These are phyloP conservation scores for Eucalyptus tenuipes DNA, from an alignment of 345 rosid genomes.

Conservation along the genomic window DNA sequence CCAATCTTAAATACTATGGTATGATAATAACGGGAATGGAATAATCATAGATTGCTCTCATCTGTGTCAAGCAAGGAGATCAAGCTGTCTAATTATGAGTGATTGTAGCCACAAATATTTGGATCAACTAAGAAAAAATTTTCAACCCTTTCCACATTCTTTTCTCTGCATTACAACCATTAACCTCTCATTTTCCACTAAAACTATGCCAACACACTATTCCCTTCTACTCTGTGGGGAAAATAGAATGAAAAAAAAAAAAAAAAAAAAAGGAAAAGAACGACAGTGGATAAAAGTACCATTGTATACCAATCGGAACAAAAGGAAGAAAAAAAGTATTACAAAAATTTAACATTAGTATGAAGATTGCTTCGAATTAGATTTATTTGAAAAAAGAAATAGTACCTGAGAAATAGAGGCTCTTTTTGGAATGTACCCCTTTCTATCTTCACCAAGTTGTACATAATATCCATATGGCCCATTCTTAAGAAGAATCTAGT, in stretches of 20 bases:
- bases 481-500: constrained; percentile 71
- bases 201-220: neutral
- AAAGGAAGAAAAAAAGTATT: neutral
- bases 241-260: neutral
- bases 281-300: neutral
- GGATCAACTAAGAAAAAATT: neutral
- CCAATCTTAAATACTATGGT: neutral
- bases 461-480: constrained; percentile 93
- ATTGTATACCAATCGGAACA: neutral
- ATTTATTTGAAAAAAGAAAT: neutral
- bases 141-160: neutral
- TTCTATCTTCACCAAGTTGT: constrained; percentile 91
- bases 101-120: neutral
- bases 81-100: neutral
- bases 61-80: neutral
- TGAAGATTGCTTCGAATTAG: neutral
- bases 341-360: neutral
- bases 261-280: neutral
- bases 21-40: neutral
- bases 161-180: neutral
- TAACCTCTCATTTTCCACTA: neutral
- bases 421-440: constrained; percentile 63
- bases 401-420: constrained; percentile 66
- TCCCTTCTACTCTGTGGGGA: neutral
- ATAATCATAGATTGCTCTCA: neutral